Conservation (phyloP, 495 filamentous ascomycete species). For the Halenospora varia region DNA sequence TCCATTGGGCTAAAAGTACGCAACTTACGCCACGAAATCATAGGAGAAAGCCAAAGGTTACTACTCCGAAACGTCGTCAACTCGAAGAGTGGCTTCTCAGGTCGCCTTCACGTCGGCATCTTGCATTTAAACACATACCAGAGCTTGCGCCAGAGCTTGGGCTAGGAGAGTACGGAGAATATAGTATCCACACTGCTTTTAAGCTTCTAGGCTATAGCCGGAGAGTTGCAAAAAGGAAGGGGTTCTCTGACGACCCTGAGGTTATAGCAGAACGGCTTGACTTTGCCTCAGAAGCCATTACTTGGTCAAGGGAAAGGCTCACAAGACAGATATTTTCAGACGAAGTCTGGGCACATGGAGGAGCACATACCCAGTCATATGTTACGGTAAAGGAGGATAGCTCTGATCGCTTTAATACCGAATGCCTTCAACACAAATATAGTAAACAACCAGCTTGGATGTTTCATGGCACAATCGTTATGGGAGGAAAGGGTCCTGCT, state of each 20-base stretch:
- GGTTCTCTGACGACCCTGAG: slow-evolving; percentile 2
- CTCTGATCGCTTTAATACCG: neutral
- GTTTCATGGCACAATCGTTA: slow-evolving; percentile 28
- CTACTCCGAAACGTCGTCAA: neutral
- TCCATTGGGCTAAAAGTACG: neutral
- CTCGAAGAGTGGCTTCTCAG: neutral
- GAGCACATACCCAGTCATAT: neutral
- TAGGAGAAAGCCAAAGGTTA: neutral
- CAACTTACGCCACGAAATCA: neutral
- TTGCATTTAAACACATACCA: neutral
- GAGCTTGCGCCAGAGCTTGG: neutral
- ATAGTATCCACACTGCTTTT: neutral
- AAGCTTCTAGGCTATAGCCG: neutral
- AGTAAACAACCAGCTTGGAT: slow-evolving; percentile 26
- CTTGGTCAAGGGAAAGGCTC: slow-evolving; percentile 21
- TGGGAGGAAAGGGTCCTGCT: slow-evolving; percentile 23
- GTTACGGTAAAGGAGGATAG: slow-evolving; percentile 1
- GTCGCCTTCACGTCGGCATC: neutral
- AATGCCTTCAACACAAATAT: slow-evolving; percentile 5
- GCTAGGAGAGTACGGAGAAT: neutral
- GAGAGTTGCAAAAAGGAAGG: slow-evolving; percentile 1
- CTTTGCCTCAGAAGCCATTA: slow-evolving; percentile 8
- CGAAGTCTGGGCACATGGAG: slow-evolving; percentile 24
- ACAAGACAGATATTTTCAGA: slow-evolving; percentile 23
- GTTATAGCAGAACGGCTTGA: slow-evolving; percentile 1